Conservation (phyloP, 768 basidiomycete species). For the Amanita jacksonii region DNA sequence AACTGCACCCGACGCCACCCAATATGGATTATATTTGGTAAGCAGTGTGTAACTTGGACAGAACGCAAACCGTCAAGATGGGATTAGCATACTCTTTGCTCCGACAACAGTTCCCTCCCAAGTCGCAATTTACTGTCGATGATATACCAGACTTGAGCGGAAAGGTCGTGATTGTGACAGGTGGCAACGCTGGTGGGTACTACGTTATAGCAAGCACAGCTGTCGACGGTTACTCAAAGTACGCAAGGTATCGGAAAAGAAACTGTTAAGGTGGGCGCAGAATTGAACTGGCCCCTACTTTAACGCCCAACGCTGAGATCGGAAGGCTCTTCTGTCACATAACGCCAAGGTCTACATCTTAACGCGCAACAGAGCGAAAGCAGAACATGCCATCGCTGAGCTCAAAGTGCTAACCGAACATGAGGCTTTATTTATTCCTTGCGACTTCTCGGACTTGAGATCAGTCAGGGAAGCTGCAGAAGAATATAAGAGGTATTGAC, state of each 20-base stretch:
- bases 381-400: constrained; percentile 39
- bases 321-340: constrained; percentile 39
- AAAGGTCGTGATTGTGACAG: constrained; percentile 33
- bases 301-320: not conserved
- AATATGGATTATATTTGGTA: no score
- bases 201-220: not conserved
- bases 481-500: constrained; percentile 28
- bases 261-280: constrained; percentile 47
- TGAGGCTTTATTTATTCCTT: constrained; percentile 28
- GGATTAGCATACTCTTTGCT: constrained; percentile 17
- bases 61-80: no score
- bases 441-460: constrained; percentile 35
- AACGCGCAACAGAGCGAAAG: constrained; percentile 34
- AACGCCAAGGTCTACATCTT: constrained; percentile 64
- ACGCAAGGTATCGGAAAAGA: constrained; percentile 47
- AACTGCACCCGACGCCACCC: no score
- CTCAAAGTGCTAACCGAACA: constrained; percentile 42
- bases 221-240: not conserved
- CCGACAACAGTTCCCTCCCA: constrained; percentile 30
- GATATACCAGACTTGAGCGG: constrained; percentile 45
- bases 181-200: constrained; percentile 15
- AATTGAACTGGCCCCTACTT: no score
- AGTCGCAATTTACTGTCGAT: constrained; percentile 29
- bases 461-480: constrained; percentile 30
- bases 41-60: no score